These are phyloP conservation scores for Esteya vermicola DNA, from an alignment of 2,329 filamentous ascomycete genomes.

Conservation along the genomic window DNA sequence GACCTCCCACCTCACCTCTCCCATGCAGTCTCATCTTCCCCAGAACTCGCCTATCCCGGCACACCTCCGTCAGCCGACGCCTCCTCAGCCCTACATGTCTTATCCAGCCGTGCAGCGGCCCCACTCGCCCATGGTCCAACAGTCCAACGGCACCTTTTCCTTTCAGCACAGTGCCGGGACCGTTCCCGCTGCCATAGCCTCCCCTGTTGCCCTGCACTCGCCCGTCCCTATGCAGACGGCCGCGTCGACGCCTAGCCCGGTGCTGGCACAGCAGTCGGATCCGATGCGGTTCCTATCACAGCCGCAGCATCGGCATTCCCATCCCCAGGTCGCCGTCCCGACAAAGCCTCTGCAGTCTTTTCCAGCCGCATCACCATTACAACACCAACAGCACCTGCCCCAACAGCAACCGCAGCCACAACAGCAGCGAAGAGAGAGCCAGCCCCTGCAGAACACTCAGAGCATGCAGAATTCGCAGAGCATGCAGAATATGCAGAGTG, in stretches of 20 bases:
- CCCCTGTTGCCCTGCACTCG: too few relatives aligned
- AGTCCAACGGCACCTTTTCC: background rate
- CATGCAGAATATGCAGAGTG: too few relatives aligned
- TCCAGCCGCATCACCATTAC: constrained; percentile 3
- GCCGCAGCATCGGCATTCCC: constrained; percentile 1
- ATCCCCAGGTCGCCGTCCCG: constrained; percentile 2
- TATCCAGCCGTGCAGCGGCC: constrained; percentile 5
- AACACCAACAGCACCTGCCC: constrained; percentile 14
- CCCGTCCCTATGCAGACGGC: constrained; percentile 4
- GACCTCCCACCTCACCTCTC: background rate
- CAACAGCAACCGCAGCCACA: constrained; percentile 12
- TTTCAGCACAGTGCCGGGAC: constrained; percentile 5
- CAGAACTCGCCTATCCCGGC: constrained; percentile 1
- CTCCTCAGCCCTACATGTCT: constrained; percentile 4
- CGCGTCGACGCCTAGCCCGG: constrained; percentile 1
- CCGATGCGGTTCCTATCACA: constrained; percentile 8
- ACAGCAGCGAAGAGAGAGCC: constrained; percentile 13
- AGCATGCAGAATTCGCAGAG: too few relatives aligned
- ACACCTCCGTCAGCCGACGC: constrained; percentile 1
- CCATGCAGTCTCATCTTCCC: constrained; percentile 1
- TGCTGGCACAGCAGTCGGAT: background rate
- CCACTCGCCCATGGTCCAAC: constrained; percentile 2
- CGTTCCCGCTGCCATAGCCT: background rate
- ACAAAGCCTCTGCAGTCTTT: constrained; percentile 5
- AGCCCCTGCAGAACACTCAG: constrained; percentile 13